Conservation (phyloP, 345 rosid species). For the Lumnitzera racemosa region DNA sequence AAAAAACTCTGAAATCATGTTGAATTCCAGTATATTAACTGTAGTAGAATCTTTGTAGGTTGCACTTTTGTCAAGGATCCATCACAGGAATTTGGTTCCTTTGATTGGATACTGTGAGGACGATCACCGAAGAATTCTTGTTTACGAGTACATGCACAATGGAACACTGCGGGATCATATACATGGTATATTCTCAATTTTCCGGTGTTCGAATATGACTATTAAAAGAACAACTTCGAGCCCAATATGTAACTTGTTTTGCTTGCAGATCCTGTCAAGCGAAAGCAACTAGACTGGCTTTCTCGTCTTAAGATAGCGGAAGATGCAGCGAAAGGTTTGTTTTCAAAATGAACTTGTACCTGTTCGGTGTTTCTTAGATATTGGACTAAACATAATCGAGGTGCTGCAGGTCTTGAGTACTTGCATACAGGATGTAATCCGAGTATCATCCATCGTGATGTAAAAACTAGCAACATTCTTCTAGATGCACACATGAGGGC, state of each 20-base stretch:
- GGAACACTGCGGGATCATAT: conserved; percentile 83
- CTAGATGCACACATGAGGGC: conserved; percentile 91
- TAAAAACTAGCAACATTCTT: conserved; percentile 91
- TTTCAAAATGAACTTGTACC: not conserved
- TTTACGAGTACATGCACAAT: conserved; percentile 96
- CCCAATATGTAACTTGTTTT: not conserved
- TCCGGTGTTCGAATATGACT: not conserved
- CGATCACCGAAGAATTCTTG: conserved; percentile 56
- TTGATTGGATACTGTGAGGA: conserved; percentile 94
- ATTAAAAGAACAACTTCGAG: not conserved
- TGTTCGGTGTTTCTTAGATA: not conserved
- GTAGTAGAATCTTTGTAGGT: conserved; percentile 35
- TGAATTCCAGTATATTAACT: not conserved
- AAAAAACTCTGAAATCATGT: no score
- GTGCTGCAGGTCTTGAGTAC: conserved; percentile 86
- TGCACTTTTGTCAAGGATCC: conserved; percentile 91
- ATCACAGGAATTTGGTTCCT: conserved; percentile 95
- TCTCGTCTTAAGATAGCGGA: conserved; percentile 73
- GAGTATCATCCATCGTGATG: conserved; percentile 91
- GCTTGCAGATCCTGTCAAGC: conserved; percentile 48
- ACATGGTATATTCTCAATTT: conserved; percentile 39
- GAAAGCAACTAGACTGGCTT: conserved; percentile 62
- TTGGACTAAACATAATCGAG: conserved; percentile 26
- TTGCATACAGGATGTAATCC: conserved; percentile 95
- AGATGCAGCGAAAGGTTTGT: conserved; percentile 92